Evolutionary conservation across 495 filamentous ascomycete species (phyloP).

Genomic region (Bombardia bombarda): DNA sequence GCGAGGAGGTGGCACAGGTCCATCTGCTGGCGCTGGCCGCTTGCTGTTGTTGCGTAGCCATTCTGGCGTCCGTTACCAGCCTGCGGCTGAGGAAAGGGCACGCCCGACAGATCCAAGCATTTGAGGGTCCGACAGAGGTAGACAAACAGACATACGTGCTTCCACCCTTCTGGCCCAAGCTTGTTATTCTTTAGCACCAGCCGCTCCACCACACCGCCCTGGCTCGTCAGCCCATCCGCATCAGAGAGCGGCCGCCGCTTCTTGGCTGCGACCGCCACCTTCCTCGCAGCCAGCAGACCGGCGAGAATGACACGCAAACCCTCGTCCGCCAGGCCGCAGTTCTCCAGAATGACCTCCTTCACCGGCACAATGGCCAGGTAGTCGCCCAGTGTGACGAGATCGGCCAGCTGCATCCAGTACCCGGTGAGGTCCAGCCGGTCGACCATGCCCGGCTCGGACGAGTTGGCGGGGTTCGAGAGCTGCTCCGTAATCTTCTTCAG

Average conservation of each 20-base stretch:
- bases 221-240: conserved; percentile 26
- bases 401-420: conserved; percentile 72
- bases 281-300: conserved; percentile 74
- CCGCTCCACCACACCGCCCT: conserved; percentile 72
- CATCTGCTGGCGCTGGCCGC: conserved; percentile 10
- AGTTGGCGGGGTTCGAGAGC: conserved; percentile 59
- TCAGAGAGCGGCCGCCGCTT: conserved; percentile 32
- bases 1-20: conserved; percentile 47
- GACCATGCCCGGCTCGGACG: conserved; percentile 59
- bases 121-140: conserved; percentile 83
- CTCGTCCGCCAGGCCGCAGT: conserved; percentile 79
- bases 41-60: too few species aligned
- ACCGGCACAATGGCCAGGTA: conserved; percentile 92
- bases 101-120: conserved; percentile 76
- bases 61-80: conserved; percentile 1
- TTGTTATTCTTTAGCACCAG: conserved; percentile 88
- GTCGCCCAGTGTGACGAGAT: conserved; percentile 80
- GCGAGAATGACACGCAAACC: conserved; percentile 80
- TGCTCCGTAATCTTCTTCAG: conserved; percentile 83
- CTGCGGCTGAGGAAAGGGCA: conserved; percentile 60
- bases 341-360: conserved; percentile 73
- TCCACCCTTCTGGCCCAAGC: conserved; percentile 82
- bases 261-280: conserved; percentile 39
- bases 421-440: conserved; percentile 74
- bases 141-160: conserved; percentile 80